A percentile compares a stretch with the other conserved stretches of the same genome.
Conservation (phyloP, 768 basidiomycete genomes). For the Lactarius akahatsu region DNA sequence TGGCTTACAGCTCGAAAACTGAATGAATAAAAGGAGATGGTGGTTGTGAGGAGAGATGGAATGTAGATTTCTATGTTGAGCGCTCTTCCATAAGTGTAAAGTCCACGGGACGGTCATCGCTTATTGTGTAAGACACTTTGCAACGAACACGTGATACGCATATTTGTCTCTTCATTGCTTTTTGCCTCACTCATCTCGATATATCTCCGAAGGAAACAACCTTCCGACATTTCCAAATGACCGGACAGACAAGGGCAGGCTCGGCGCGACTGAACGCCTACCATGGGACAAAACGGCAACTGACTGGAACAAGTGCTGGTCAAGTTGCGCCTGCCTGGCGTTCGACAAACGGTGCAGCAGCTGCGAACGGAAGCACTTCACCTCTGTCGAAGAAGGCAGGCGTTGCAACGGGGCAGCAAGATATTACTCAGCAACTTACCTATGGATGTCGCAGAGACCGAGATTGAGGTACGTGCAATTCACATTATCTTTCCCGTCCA, state of each 20-base stretch:
- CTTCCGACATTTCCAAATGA: conserved; percentile 15
- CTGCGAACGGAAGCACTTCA: conserved; percentile 14
- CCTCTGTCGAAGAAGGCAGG: conserved; percentile 16
- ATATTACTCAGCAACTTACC: conserved; percentile 29
- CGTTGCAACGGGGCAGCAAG: conserved; percentile 26
- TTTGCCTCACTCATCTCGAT: conserved; percentile 4
- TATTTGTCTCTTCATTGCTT: neutral
- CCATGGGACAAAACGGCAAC: conserved; percentile 28
- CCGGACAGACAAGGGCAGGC: conserved; percentile 19
- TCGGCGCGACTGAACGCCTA: conserved; percentile 25
- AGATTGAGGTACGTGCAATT: conserved; percentile 24
- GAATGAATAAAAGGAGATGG: neutral
- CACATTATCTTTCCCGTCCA: neutral
- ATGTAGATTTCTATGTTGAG: neutral
- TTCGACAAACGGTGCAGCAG: conserved; percentile 4
- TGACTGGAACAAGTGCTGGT: conserved; percentile 24
- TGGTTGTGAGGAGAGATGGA: conserved; percentile 4
- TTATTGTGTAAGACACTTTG: neutral
- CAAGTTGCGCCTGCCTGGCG: conserved; percentile 29
- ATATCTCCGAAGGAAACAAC: neutral
- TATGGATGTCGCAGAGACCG: conserved; percentile 28
- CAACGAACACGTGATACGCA: conserved; percentile 6
- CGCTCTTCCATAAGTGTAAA: neutral
- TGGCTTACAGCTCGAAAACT: neutral
- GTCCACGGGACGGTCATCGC: neutral